Conservation (phyloP, 768 basidiomycete genomes). For the Punctularia strigosozonata region DNA sequence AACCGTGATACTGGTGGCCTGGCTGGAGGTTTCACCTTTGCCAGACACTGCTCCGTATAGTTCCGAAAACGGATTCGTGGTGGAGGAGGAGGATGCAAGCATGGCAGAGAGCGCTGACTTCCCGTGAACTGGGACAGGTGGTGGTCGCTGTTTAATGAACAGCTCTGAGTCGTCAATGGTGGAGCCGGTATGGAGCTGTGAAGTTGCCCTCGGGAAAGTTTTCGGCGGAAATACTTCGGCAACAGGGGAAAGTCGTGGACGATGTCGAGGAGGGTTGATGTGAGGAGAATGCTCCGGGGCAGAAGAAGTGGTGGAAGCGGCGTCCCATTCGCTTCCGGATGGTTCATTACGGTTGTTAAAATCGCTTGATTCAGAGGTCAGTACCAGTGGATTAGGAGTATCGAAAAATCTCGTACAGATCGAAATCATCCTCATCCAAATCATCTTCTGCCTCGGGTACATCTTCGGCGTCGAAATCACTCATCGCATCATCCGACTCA, state of each 20-base stretch:
- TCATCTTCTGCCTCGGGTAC: constrained; percentile 31
- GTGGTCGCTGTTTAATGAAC: constrained; percentile 5
- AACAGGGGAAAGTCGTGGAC: background rate
- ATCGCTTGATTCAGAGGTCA: too few species aligned
- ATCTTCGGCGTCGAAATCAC: constrained; percentile 36
- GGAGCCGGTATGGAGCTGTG: too few species aligned
- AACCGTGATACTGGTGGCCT: constrained; percentile 54
- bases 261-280: background rate
- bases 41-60: constrained; percentile 81
- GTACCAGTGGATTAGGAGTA: too few species aligned
- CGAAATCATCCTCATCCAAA: constrained; percentile 61
- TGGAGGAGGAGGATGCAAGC: constrained; percentile 52
- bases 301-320: too few species aligned
- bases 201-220: too few species aligned
- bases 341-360: too few species aligned
- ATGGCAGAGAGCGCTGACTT: constrained; percentile 64
- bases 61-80: constrained; percentile 79
- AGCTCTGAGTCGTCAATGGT: too few species aligned
- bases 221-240: too few species aligned
- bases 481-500: constrained; percentile 32
- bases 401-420: constrained; percentile 46
- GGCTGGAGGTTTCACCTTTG: constrained; percentile 44
- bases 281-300: constrained; percentile 13
- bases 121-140: constrained; percentile 14
- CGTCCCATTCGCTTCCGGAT: too few species aligned